These are phyloP conservation scores for Neurospora sp. DNA, from an alignment of 2,329 filamentous ascomycete genomes.

Conservation along the genomic window DNA sequence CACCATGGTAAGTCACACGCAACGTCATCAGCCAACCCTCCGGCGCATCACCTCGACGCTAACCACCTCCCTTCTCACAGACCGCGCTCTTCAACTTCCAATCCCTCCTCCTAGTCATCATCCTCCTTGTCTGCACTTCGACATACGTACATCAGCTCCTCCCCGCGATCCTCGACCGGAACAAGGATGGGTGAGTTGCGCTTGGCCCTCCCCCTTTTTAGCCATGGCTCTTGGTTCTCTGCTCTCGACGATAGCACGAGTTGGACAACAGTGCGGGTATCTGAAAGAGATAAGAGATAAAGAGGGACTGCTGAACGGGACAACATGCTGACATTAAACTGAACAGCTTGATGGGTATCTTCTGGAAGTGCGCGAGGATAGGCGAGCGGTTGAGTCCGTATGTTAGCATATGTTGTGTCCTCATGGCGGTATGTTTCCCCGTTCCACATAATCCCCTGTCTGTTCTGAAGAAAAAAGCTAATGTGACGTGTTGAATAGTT, in stretches of 20 bases:
- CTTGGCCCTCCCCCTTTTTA: not conserved
- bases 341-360: conserved; percentile 65
- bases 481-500: not conserved
- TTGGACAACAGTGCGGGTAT: not conserved
- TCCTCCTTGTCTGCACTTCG: conserved; percentile 92
- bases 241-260: not conserved
- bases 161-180: conserved; percentile 81
- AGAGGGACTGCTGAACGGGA: not conserved
- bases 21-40: not conserved
- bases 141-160: conserved; percentile 88
- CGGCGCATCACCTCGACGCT: conserved; percentile 1
- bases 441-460: too few relatives aligned
- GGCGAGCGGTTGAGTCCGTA: conserved; percentile 92
- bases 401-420: conserved; percentile 82
- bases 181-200: conserved; percentile 66
- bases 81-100: conserved; percentile 99
- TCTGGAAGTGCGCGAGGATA: conserved; percentile 92
- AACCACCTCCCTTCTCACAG: conserved; percentile 34
- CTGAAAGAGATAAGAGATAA: not conserved
- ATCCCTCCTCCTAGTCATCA: conserved; percentile 84
- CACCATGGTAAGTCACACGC: conserved; percentile 18
- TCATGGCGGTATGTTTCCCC: conserved; percentile 72
- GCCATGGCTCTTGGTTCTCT: not conserved
- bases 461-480: too few relatives aligned
- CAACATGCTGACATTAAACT: not conserved